A percentile compares a stretch with the other conserved stretches of the same genome.
phyloP scores from a whole-genome alignment of 805 yeast species.

The Candida pseudofarinosa region DNA sequence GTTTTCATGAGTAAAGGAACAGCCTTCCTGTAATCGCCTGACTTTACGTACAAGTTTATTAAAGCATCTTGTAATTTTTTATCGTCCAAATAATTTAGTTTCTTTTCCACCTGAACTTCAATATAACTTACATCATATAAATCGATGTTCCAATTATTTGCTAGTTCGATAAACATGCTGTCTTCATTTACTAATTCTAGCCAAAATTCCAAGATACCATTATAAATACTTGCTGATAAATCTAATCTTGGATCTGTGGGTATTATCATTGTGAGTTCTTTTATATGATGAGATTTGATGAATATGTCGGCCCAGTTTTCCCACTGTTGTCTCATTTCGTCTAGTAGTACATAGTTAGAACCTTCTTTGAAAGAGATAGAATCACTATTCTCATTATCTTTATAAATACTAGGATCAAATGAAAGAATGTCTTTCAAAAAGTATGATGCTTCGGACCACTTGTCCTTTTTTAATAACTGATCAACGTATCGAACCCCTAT shows the following conservation, averaged over 20 bases:
- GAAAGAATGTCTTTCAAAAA: conserved; percentile 35
- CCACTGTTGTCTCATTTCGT: conserved; percentile 50
- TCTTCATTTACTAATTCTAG: conserved; percentile 29
- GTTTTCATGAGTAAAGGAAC: conserved; percentile 57
- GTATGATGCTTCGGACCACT: conserved; percentile 55
- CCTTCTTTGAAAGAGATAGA: conserved; percentile 7
- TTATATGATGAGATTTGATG: conserved; percentile 43
- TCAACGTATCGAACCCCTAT: conserved; percentile 60
- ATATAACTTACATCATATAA: conserved; percentile 47
- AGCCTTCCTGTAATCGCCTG: conserved; percentile 59
- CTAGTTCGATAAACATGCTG: conserved; percentile 34
- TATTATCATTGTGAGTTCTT: conserved; percentile 46
- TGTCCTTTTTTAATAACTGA: conserved; percentile 32
- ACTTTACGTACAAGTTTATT: conserved; percentile 51
- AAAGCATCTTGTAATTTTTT: conserved; percentile 37
- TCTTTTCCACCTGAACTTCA: conserved; percentile 43
- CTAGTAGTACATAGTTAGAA: conserved; percentile 14
- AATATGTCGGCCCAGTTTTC: conserved; percentile 55
- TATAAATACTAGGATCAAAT: conserved; percentile 16
- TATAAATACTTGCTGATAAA: conserved; percentile 23
- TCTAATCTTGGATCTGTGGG: conserved; percentile 47
- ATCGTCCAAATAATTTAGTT: conserved; percentile 28
- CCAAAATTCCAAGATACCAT: conserved; percentile 48
- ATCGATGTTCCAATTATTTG: conserved; percentile 55
- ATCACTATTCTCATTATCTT: conserved; percentile 5